These are phyloP conservation scores for Anthoceros angustus DNA, from an alignment of 225 moss, liverwort and hornwort species.

Conservation along the genomic window DNA sequence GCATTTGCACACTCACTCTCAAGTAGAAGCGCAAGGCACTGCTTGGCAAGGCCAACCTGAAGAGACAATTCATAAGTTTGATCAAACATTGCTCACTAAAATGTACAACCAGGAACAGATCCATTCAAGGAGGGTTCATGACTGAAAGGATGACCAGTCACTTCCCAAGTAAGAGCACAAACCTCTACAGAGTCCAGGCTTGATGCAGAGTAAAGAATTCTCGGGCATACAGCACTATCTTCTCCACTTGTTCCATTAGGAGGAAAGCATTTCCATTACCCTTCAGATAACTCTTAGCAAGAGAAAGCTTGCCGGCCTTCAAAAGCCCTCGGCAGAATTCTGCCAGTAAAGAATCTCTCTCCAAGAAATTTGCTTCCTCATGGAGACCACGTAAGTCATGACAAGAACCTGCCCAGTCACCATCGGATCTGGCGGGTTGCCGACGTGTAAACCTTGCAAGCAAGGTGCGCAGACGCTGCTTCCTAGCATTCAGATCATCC, in stretches of 20 bases:
- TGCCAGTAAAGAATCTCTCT: slow-evolving; percentile 59
- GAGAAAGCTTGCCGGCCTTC: slow-evolving; percentile 72
- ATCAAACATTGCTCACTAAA: neutral
- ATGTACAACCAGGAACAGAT: neutral
- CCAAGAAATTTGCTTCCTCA: slow-evolving; percentile 67
- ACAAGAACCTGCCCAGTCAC: slow-evolving; percentile 76
- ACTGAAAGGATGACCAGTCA: too few species aligned
- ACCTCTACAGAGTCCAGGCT: slow-evolving; percentile 75
- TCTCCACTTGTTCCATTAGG: slow-evolving; percentile 56
- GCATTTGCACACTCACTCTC: slow-evolving; percentile 1
- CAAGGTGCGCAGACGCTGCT: slow-evolving; percentile 53
- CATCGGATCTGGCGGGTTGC: slow-evolving; percentile 66
- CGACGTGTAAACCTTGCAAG: slow-evolving; percentile 58
- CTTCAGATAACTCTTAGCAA: slow-evolving; percentile 78
- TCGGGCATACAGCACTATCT: slow-evolving; percentile 65
- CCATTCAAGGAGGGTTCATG: neutral
- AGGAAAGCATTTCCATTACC: slow-evolving; percentile 56
- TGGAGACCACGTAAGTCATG: slow-evolving; percentile 68
- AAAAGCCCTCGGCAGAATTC: slow-evolving; percentile 82
- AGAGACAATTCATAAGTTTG: neutral
- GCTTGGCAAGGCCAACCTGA: neutral
- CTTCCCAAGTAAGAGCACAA: slow-evolving; percentile 15
- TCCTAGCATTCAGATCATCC: slow-evolving; percentile 45
- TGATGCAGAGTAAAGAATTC: slow-evolving; percentile 80
- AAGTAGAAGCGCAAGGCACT: slow-evolving; percentile 5